These are phyloP conservation scores for Thielaviopsis ethacetica DNA, from an alignment of 2,329 filamentous ascomycete genomes.

Conservation along the genomic window DNA sequence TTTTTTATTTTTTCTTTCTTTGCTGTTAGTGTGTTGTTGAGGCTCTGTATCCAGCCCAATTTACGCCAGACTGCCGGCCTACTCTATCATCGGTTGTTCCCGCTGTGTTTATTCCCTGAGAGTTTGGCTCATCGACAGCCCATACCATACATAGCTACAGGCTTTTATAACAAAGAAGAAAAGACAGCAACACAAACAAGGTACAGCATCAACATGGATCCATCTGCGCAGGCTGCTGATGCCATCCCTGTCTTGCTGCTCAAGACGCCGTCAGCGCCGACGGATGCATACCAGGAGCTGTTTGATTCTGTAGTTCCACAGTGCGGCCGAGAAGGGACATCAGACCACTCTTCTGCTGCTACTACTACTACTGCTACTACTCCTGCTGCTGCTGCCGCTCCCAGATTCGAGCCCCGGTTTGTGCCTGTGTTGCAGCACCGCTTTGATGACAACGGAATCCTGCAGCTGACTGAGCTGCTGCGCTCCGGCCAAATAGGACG, in stretches of 20 bases:
- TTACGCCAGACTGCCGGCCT: no score
- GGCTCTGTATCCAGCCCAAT: background rate
- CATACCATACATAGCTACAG: background rate
- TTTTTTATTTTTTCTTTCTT: no score
- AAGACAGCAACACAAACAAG: background rate
- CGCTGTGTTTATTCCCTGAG: no score
- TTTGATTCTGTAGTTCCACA: constrained; percentile 29
- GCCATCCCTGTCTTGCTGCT: constrained; percentile 50
- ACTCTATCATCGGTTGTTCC: no score
- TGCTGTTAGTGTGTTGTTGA: background rate
- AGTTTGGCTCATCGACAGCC: no score
- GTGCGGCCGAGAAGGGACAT: background rate
- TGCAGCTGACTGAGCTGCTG: constrained; percentile 35
- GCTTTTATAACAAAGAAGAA: background rate
- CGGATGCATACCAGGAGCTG: constrained; percentile 55
- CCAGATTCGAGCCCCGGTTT: constrained; percentile 46
- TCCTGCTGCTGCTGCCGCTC: no score
- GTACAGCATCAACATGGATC: background rate
- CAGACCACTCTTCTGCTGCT: constrained; percentile 15
- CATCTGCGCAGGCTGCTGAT: background rate
- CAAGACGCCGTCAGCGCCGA: constrained; percentile 59
- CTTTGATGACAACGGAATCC: constrained; percentile 44
- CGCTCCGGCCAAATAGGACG: constrained; percentile 24
- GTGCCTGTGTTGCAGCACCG: constrained; percentile 62
- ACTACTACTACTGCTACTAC: no score